Conservation (phyloP, 1,284 basidiomycete species). For the Cryptococcus depauperatus region DNA sequence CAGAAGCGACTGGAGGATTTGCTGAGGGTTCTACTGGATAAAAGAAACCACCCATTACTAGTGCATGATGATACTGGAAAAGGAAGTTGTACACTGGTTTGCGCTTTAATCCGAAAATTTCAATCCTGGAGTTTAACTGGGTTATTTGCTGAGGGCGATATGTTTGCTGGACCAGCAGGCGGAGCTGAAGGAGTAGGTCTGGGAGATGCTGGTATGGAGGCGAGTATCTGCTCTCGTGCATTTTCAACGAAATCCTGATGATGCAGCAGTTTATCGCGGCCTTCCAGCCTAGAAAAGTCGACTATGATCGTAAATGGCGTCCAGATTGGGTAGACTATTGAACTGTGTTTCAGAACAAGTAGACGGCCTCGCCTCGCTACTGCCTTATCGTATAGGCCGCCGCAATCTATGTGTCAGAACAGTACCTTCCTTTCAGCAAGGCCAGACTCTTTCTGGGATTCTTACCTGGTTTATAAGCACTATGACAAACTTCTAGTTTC, state of each 20-base stretch:
- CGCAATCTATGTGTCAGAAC: background rate
- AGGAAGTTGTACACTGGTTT: constrained; percentile 31
- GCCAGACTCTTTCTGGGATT: background rate
- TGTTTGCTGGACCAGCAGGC: constrained; percentile 43
- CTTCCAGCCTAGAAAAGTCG: constrained; percentile 32
- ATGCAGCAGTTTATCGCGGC: constrained; percentile 38
- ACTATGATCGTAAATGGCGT: constrained; percentile 18
- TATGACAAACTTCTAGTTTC: background rate
- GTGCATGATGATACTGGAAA: constrained; percentile 44
- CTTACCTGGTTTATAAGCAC: background rate
- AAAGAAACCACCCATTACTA: constrained; percentile 35
- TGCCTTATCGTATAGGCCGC: background rate
- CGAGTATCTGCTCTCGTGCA: constrained; percentile 10
- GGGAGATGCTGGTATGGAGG: constrained; percentile 36
- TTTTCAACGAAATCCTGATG: background rate
- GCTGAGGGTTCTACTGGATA: constrained; percentile 33
- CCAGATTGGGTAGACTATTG: constrained; percentile 28
- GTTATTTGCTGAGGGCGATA: constrained; percentile 38
- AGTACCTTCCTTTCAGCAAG: background rate
- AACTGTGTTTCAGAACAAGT: background rate
- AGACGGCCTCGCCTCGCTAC: background rate
- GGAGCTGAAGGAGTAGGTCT: constrained; percentile 40
- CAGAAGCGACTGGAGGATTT: constrained; percentile 13
- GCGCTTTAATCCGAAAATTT: constrained; percentile 33
- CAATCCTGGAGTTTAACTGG: constrained; percentile 40